Evolutionary conservation across 345 rosid species (phyloP).

Genomic region (Citrus trifoliata): DNA sequence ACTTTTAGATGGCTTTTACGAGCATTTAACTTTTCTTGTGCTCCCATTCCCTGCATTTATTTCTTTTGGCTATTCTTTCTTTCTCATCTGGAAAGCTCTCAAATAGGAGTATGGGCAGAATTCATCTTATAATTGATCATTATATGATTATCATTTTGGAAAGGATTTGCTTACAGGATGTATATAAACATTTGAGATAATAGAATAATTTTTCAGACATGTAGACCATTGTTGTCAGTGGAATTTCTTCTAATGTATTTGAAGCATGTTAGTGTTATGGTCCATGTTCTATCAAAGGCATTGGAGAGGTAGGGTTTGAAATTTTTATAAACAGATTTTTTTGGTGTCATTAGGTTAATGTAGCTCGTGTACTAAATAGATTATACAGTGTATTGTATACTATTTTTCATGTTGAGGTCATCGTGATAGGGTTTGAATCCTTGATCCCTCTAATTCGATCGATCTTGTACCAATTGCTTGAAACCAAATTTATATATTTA

Average conservation of each 20-base stretch:
- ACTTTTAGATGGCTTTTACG: neutral
- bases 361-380: neutral
- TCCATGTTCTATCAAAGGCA: no score
- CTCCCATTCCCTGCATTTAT: neutral
- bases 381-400: no score
- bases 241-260: neutral
- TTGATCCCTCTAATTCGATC: neutral
- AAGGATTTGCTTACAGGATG: neutral
- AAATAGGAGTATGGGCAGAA: neutral
- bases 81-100: neutral
- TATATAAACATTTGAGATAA: neutral
- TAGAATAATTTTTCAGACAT: neutral
- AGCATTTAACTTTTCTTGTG: neutral
- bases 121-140: neutral
- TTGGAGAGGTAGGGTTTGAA: no score
- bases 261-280: neutral
- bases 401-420: neutral
- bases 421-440: neutral
- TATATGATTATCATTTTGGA: neutral
- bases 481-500: rapidly evolving
- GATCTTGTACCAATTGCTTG: neutral
- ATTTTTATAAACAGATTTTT: no score
- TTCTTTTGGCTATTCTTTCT: neutral
- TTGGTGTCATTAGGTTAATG: neutral
- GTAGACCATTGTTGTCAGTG: neutral